Evolutionary conservation across 192 early-diverging fungal species (phyloP), one percentile per base, ranked within the genome.

Genomic region (Coemansia sp.): DNA sequence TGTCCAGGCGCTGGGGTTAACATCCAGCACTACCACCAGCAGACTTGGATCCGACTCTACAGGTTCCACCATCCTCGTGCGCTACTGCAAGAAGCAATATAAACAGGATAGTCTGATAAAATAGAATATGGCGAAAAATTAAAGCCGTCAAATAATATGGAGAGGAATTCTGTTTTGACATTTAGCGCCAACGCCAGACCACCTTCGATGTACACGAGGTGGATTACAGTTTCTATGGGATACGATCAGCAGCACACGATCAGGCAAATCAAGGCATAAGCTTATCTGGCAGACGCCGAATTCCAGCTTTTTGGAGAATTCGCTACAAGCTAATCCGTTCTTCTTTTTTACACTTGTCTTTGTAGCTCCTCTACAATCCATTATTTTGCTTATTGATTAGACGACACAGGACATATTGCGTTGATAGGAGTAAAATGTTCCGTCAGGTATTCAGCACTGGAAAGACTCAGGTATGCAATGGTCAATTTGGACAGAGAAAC

Each of bases 21-120:
- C 88, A 64, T 95, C 94, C 57, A 96, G 76, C 27, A 94, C 86
- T 32, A 94, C 82, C 7, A 92, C 91, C 52, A 96, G 85, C 23
- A 95, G 67, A 53, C 90, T 92, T 29, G 90, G 83, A 61, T 90
- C 90, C 52, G 90, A 87, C 42, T 75, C 76, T 19, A 70, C 29
- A 1, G 75, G 64, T 25, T 83, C 76, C 9, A 72, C 32, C 74
- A 76, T 82, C 4, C 33, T 27, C 9, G 39, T 17, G 39, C 39
- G 17, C 39, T 4, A 17, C 39, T 17, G 39, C 39, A 3, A 46
- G 11, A 46, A 46, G 39, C 39, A 46, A 46, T 10, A 46, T 46
- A 46, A 17, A 7, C 39, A 3, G 17, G 14, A 4, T 46, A 46
- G 39, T 14, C 39, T 14, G 17, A 46, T 14, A 46, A 46, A 17